Conservation (phyloP, 768 basidiomycete species). For the Agrocybe pediades region DNA sequence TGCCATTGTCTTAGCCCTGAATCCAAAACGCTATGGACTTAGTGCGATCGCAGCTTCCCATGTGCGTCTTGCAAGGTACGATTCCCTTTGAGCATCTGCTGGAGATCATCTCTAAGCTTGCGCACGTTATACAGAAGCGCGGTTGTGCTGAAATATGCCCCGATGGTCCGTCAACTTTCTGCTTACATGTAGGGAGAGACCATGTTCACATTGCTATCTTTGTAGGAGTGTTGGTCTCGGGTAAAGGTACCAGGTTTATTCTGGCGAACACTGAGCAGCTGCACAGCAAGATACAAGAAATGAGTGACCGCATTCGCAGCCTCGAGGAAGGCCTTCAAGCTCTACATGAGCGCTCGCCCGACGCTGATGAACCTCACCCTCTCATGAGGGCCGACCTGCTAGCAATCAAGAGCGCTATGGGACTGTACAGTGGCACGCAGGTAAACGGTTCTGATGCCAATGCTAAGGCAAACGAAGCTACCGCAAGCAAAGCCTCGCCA, state of each 20-base stretch:
- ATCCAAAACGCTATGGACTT: slow-evolving; percentile 9
- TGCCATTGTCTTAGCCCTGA: slow-evolving; percentile 7
- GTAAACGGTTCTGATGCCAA: slow-evolving; percentile 11
- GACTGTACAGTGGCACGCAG: slow-evolving; percentile 39
- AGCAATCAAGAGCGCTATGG: slow-evolving; percentile 58
- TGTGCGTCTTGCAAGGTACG: slow-evolving; percentile 46
- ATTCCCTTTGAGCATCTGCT: not conserved
- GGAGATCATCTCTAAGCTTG: not conserved
- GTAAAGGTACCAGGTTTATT: slow-evolving; percentile 68
- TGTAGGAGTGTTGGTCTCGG: slow-evolving; percentile 63
- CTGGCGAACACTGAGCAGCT: slow-evolving; percentile 69
- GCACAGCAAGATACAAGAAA: slow-evolving; percentile 64
- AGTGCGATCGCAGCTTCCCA: slow-evolving; percentile 57
- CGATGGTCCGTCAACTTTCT: slow-evolving; percentile 42
- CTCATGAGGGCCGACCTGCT: slow-evolving; percentile 51
- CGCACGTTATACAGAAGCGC: slow-evolving; percentile 45
- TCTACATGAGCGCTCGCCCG: slow-evolving; percentile 28
- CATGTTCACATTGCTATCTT: slow-evolving; percentile 2
- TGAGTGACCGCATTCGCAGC: slow-evolving; percentile 65
- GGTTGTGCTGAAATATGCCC: slow-evolving; percentile 71
- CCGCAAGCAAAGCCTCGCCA: slow-evolving; percentile 3
- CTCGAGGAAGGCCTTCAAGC: slow-evolving; percentile 57
- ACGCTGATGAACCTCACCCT: slow-evolving; percentile 41
- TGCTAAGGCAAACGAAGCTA: slow-evolving; percentile 4
- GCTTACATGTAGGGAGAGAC: not conserved